Evolutionary conservation across 805 yeast genomes (phyloP), one percentile per base, ranked within the genome.

Genomic region (Metschnikowia similis): DNA sequence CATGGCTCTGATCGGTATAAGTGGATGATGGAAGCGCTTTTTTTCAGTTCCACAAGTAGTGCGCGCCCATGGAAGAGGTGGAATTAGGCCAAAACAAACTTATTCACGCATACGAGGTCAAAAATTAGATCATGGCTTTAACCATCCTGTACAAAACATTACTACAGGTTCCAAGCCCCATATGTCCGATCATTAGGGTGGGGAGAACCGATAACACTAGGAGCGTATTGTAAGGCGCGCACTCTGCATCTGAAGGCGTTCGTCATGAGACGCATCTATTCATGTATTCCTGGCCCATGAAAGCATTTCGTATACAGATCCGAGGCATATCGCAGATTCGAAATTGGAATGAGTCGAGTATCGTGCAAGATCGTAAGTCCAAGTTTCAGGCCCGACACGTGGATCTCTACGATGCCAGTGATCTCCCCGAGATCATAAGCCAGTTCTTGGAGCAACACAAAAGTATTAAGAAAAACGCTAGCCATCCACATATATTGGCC

Each of bases 401-500:
- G 1, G 56, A 63, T 0, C 54, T 86, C 0, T 41, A 48, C 0
- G 58, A 69, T 17, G 63, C 70, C 11, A 53, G 64, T 0, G 81
- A 82, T 2, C 74, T 87, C 0, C 66, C 75, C 1, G 39, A 29
- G 0, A 59, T 79, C 1, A 55, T 87, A 4, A 54, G 66, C 11
- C 66, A 72, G 29, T 67, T 87, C 10, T 54, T 76, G 8, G 47
- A 50, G 1, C 60, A 69, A 5, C 79, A 83, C 56, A 82, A 82
- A 56, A 60, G 70, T 3, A 63, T 85, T 0, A 59, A 64, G 1
- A 81, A 78, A 55, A 57, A 57, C 30, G 87, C 95, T 0, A 70
- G 84, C 5, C 96, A 88, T 64, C 87, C 85, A 6, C 76, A 79
- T 46, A 88, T 88, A 74, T 73, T 77, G 44, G 96, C 95, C 0